Base-by-base conservation (phyloP, 1,284 basidiomycete species). In the Mycena citricolor region DNA sequence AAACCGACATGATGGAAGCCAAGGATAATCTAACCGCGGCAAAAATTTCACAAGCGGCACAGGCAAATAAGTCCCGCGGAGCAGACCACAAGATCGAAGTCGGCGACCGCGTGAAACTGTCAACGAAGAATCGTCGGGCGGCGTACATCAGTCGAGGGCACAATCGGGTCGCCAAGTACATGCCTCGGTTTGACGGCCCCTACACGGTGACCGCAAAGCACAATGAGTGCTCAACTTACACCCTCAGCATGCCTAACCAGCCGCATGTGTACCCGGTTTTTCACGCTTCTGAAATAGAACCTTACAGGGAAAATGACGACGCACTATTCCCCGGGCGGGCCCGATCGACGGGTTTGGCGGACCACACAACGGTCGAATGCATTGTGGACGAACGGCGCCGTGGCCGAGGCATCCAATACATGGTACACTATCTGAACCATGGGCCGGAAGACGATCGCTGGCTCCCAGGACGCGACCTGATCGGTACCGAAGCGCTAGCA, bases 101-200 rank as follows among this genome's bases (percentile, higher is more conserved):
- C 0, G 49, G 49, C 2, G 57, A 58, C 12, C 24, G 41, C 3
- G 54, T 58, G 0, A 47, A 40, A 37, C 31, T 58, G 0, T 53
- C 52, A 0, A 59, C 57, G 0, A 20, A n/a, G 5, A 8, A 52
- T 43, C 32, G 41, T 0, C 29, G 39, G 3, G 16, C 44, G 1
- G 39, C 53, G 10, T 58, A 57, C 37, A 38, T 37, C 19, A 22
- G 40, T 6, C 37, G 46, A 2, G 46, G 44, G 13, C 40, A 56
- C 6, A 44, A 49, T 8, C 41, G 53, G 8, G 43, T 57, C 3
- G 56, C 52, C 10, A 63, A 63, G 23, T 58, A 61, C 24, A 49
- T 63, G 44, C 54, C 61, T 0, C 25, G 52, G 5, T 58, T 24
- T 11, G 56, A 62, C 25, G 52, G 61, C 0, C 56, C 56, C 0